Conservation (phyloP, 352 stramenopile species). For the Thraustotheca clavata region DNA sequence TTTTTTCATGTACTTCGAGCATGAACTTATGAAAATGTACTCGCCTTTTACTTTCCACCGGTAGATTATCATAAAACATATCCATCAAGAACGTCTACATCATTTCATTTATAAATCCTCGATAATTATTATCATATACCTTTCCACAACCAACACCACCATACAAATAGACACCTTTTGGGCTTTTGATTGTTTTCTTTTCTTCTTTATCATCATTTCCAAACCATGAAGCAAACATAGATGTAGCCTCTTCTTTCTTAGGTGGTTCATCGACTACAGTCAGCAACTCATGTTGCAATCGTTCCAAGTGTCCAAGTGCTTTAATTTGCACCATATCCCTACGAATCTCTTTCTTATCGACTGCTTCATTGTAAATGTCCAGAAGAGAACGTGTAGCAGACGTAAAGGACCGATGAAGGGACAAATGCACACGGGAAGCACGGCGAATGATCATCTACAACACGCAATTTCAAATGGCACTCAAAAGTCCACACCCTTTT, state of each 20-base stretch:
- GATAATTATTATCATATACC: conserved; percentile 20
- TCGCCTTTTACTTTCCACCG: conserved; percentile 66
- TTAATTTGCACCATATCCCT: conserved; percentile 7
- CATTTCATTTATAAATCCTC: background rate
- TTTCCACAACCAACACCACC: conserved; percentile 94
- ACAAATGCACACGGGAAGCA: too few relatives aligned
- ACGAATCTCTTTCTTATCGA: conserved; percentile 8
- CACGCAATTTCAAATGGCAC: too few relatives aligned
- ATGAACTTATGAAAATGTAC: conserved; percentile 99
- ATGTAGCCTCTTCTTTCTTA: background rate
- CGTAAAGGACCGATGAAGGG: background rate
- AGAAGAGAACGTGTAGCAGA: conserved; percentile 4
- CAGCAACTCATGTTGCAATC: conserved; percentile 2
- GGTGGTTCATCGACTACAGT: background rate
- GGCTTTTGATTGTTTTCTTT: conserved; percentile 21
- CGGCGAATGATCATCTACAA: too few relatives aligned
- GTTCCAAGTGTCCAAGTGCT: conserved; percentile 6
- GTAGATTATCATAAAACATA: conserved; percentile 89
- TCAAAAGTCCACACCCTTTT: too few relatives aligned
- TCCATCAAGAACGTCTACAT: conserved; percentile 95
- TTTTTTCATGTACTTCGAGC: conserved; percentile 91
- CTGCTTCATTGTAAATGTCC: conserved; percentile 18
- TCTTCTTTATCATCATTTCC: background rate
- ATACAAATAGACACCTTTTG: conserved; percentile 94
- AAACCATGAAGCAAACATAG: conserved; percentile 6